Evolutionary conservation across 208 protist species (phyloP).

Genomic region (Leishmania amazonensis): DNA sequence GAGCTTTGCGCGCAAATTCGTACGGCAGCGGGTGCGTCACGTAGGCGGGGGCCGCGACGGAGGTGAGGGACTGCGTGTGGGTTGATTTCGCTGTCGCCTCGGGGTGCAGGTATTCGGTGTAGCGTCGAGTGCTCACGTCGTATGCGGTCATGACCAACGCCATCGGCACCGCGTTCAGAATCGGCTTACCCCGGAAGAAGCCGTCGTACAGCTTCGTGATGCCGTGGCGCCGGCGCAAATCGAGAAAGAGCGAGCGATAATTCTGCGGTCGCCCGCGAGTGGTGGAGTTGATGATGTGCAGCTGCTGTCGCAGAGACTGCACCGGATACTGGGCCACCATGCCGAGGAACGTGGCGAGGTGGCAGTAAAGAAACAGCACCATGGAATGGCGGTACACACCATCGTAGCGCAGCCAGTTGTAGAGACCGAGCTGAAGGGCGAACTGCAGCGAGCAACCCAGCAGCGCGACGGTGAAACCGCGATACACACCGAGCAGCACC

Average conservation of each 20-base stretch:
- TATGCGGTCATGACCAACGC: conserved; percentile 74
- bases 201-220: conserved; percentile 85
- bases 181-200: conserved; percentile 69
- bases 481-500: conserved; percentile 62
- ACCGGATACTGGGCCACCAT: conserved; percentile 66
- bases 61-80: conserved; percentile 56
- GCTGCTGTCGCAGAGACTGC: conserved; percentile 65
- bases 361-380: conserved; percentile 80
- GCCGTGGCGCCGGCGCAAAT: conserved; percentile 68
- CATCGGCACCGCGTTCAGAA: conserved; percentile 67
- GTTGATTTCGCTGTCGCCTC: conserved; percentile 32
- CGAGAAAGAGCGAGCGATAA: conserved; percentile 62
- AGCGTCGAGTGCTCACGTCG: conserved; percentile 58
- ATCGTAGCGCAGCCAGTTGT: conserved; percentile 78
- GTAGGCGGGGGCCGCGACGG: conserved; percentile 27
- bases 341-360: conserved; percentile 57
- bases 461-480: conserved; percentile 45
- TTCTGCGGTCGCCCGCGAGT: conserved; percentile 34
- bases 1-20: conserved; percentile 47
- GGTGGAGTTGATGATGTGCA: conserved; percentile 48
- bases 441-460: conserved; percentile 45
- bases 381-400: conserved; percentile 59
- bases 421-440: conserved; percentile 71
- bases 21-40: conserved; percentile 38
- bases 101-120: conserved; percentile 72